Percentiles rank a stretch among this genome's conserved stretches.
These are phyloP conservation scores for Toxicodendron radicans DNA, from an alignment of 345 rosid genomes.

Conservation along the genomic window DNA sequence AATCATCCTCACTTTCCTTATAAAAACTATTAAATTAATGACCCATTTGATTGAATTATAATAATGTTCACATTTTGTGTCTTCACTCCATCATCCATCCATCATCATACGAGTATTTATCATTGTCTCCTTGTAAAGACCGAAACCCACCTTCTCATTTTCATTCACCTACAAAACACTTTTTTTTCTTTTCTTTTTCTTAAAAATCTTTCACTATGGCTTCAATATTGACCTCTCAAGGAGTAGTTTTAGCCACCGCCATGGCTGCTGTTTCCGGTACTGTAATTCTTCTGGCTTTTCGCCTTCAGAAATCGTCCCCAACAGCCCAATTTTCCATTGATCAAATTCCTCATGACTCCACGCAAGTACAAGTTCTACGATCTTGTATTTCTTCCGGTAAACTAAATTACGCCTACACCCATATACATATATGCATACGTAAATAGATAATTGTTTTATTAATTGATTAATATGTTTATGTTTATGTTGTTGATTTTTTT, in stretches of 20 bases:
- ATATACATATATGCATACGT: not conserved
- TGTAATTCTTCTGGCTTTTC: constrained; percentile 62
- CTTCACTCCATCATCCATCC: constrained; percentile 5
- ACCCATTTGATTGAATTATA: not conserved
- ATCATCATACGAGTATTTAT: not conserved
- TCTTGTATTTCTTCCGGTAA: constrained; percentile 64
- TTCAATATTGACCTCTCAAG: constrained; percentile 56
- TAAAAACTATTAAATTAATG: not conserved
- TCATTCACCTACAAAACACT: not conserved
- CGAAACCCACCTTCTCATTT: not conserved
- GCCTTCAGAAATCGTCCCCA: constrained; percentile 51
- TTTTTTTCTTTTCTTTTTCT: not conserved
- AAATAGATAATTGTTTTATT: not conserved
- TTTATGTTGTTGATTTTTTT: not conserved
- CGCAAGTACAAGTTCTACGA: constrained; percentile 28
- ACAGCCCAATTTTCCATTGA: constrained; percentile 22
- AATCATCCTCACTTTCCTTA: too few relatives aligned
- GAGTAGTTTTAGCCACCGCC: constrained; percentile 64
- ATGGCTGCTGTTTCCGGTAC: constrained; percentile 86
- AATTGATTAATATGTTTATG: not conserved
- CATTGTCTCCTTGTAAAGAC: not conserved
- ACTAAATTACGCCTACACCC: too few relatives aligned
- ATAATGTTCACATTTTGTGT: not conserved
- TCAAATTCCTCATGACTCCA: constrained; percentile 32
- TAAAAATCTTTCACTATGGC: constrained; percentile 34